Percentiles rank a stretch among this genome's conserved stretches.
Conservation (phyloP, 306 rosid species). For the Trifolium dubium region DNA sequence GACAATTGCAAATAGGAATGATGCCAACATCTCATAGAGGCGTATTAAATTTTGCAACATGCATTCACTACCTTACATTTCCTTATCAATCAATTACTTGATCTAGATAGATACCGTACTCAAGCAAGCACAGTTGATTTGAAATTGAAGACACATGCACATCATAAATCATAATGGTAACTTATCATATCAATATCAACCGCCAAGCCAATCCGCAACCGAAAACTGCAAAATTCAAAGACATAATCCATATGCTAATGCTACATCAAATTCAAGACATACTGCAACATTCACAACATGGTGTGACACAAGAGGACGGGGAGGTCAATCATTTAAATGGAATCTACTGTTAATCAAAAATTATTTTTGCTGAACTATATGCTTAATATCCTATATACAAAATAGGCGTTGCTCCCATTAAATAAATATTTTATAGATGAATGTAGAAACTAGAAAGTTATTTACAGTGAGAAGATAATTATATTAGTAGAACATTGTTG, state of each 20-base stretch:
- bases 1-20: constrained; percentile 28
- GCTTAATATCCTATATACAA: not conserved
- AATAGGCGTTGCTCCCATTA: not conserved
- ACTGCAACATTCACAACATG: not conserved
- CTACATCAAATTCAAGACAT: not conserved
- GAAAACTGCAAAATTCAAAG: not conserved
- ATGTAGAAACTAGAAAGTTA: not conserved
- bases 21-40: not conserved
- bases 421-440: not conserved
- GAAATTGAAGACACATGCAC: constrained; percentile 3
- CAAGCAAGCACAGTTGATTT: not conserved
- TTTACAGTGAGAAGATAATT: not conserved
- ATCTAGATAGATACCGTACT: not conserved
- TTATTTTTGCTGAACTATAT: not conserved
- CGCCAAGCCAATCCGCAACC: constrained; percentile 2
- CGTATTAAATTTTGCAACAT: not conserved
- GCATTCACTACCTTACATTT: constrained; percentile 1
- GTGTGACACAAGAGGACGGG: not conserved
- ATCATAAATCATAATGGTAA: constrained; percentile 3
- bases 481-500: not conserved
- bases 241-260: not conserved
- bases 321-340: too few relatives aligned
- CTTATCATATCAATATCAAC: constrained; percentile 17
- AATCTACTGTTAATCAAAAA: too few relatives aligned
- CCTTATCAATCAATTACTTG: not conserved